A percentile compares a stretch with the other conserved stretches of the same genome.
phyloP scores from a whole-genome alignment of 225 moss, liverwort and hornwort genomes.

The Pseudoscleropodium purum region DNA sequence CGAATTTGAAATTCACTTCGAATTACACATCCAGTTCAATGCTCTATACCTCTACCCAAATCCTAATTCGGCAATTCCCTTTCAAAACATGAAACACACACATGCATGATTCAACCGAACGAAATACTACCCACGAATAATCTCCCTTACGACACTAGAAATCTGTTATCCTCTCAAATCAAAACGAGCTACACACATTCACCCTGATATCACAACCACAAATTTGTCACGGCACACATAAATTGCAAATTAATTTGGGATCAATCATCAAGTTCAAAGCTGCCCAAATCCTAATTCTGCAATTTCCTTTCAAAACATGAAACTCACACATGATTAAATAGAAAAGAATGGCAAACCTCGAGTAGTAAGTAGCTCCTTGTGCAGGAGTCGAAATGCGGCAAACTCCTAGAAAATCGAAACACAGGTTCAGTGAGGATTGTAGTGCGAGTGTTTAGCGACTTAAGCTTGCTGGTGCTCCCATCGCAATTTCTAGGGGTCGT shows the following conservation, averaged over 20 bases:
- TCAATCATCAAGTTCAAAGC: background rate
- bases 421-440: background rate
- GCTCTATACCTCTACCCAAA: background rate
- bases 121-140: too few species aligned
- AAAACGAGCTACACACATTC: background rate
- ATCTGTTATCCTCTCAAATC: background rate
- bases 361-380: too few species aligned
- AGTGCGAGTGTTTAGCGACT: background rate
- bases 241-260: background rate
- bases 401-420: background rate
- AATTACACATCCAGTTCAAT: background rate
- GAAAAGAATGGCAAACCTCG: background rate
- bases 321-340: background rate
- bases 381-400: background rate
- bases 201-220: background rate
- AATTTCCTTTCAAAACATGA: background rate
- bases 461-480: background rate
- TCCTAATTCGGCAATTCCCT: background rate
- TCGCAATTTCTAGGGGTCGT: background rate
- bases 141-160: background rate
- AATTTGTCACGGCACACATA: background rate
- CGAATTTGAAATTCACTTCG: background rate
- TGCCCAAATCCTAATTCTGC: background rate
- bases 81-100: background rate
- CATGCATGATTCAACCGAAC: background rate